Evolutionary conservation across 106 monocot species (phyloP).

Genomic region (Ottelia alismoides): DNA sequence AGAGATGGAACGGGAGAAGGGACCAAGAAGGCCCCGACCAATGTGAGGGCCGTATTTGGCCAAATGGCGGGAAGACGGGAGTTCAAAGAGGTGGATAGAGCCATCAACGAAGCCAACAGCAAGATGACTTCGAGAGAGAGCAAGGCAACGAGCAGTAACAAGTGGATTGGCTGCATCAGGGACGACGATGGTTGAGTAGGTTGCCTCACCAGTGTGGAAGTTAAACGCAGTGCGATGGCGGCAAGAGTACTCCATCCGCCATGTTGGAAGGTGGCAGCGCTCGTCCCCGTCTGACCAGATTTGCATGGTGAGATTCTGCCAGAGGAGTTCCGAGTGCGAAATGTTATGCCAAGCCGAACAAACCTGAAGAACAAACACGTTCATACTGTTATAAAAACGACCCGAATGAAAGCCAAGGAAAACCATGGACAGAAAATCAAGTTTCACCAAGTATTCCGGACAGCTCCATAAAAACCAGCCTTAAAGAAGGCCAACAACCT

Average conservation of each 20-base stretch:
- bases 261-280: constrained; percentile 12
- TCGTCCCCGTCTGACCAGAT: constrained; percentile 24
- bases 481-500: too few relatives aligned
- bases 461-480: too few relatives aligned
- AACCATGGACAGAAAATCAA: too few relatives aligned
- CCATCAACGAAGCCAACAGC: constrained; percentile 50
- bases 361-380: constrained; percentile 30
- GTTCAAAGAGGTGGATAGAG: constrained; percentile 31
- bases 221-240: constrained; percentile 48
- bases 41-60: constrained; percentile 21
- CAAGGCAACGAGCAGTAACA: constrained; percentile 27
- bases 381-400: too few relatives aligned
- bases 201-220: constrained; percentile 29
- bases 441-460: too few relatives aligned
- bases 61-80: constrained; percentile 7
- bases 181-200: constrained; percentile 16
- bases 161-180: constrained; percentile 1
- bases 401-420: too few relatives aligned
- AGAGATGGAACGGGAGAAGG: constrained; percentile 36
- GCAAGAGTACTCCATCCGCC: constrained; percentile 41
- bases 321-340: constrained; percentile 53
- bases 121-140: constrained; percentile 29
- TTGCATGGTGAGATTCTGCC: constrained; percentile 27
- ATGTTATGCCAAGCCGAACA: constrained; percentile 38
- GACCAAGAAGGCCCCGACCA: constrained; percentile 30